Evolutionary conservation across 108 stramenopile species (phyloP), one percentile per base, ranked within the genome.

Genomic region (Craspedostauros australis): DNA sequence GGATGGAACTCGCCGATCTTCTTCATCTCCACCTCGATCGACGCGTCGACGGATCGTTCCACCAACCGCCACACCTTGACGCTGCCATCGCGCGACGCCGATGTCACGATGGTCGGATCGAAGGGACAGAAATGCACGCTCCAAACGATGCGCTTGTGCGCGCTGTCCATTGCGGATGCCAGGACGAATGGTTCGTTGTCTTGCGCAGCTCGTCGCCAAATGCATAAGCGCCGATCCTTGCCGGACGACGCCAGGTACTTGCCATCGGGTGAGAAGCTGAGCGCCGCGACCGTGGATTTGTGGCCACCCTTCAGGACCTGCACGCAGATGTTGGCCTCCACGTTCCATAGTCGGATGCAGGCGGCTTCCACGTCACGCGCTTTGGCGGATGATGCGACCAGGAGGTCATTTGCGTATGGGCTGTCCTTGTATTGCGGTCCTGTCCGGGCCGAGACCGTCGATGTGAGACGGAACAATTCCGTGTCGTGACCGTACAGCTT

Each of bases 141-240:
- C 88, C 88, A 93, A 4, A 93, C 71, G 9, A 93, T 93, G 18
- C 92, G 75, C 57, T 90, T 93, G 54, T 93, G 92, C 5, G 88
- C 86, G 1, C 81, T 65, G 50, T 89, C 84, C 19, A 73, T 57
- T 5, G 81, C 82, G 44, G 72, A 64, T n/a, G 69, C 51, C 27
- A 90, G 62, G 30, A 51, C 37, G 41, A 72, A 92, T 36, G 4
- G 3, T 0, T 48, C n/a, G 9, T 25, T 8, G n/a, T n/a, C n/a
- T n/a, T n/a, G n/a, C n/a, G n/a, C n/a, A n/a, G n/a, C n/a, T 49
- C 66, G 58, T 54, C 67, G 75, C 88, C 88, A 93, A 25, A 93
- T 50, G 59, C 92, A 93, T 4, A 93, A 70, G 41, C 92, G 57
- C 2, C 92, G 69, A 70, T 93, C 92, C 60, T 93, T 93, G 4